phyloP scores from a whole-genome alignment of 495 filamentous ascomycete genomes.

The Thozetella sp. region DNA sequence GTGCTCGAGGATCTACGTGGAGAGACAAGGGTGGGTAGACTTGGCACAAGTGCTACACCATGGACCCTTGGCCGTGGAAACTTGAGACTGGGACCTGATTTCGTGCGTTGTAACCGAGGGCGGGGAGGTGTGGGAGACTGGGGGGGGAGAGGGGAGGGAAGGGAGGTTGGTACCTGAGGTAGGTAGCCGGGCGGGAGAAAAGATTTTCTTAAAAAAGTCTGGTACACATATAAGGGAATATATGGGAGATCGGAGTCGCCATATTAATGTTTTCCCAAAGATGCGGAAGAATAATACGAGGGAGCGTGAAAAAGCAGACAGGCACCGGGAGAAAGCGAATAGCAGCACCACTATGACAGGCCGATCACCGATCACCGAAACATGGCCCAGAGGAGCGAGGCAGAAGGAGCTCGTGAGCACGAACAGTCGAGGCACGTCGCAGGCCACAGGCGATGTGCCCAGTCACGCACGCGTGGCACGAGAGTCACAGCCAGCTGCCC shows the following conservation, averaged over 20 bases:
- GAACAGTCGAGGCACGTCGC: background rate
- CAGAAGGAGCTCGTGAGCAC: background rate
- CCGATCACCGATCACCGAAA: background rate
- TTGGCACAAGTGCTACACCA: slow-evolving; percentile 1
- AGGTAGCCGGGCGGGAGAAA: background rate
- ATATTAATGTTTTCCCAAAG: too few relatives aligned
- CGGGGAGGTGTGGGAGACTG: too few relatives aligned
- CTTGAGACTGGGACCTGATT: background rate
- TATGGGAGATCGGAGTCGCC: background rate
- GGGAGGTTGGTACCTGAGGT: background rate
- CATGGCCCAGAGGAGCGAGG: background rate
- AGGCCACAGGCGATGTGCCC: background rate
- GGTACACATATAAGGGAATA: background rate
- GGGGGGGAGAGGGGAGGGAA: too few relatives aligned
- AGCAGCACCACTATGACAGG: background rate
- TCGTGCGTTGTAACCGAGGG: too few relatives aligned
- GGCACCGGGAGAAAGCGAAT: background rate
- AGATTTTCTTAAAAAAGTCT: background rate
- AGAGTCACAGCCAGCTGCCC: background rate
- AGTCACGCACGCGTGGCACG: background rate
- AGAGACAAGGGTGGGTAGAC: background rate
- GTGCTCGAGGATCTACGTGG: background rate
- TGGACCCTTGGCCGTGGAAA: background rate
- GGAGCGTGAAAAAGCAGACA: background rate
- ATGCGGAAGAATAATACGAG: background rate